Conservation (phyloP, 1,139 yeast genomes). For the Diutina sp. region DNA sequence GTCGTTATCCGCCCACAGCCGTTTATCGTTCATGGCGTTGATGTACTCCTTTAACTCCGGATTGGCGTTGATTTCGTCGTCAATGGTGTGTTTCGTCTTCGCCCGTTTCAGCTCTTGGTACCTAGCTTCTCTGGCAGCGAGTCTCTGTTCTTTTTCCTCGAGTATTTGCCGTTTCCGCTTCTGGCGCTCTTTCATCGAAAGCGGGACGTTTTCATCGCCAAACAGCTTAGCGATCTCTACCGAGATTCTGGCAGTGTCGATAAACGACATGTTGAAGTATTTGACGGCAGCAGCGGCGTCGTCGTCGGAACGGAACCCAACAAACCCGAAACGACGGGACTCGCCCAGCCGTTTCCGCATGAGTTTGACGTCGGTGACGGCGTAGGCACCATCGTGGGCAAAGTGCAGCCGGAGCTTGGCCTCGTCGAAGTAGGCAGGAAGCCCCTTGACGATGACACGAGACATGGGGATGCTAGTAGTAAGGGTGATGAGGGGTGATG, state of each 20-base stretch:
- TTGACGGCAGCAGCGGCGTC: constrained; percentile 75
- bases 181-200: constrained; percentile 53
- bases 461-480: constrained; percentile 37
- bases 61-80: constrained; percentile 48
- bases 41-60: constrained; percentile 68
- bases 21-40: constrained; percentile 61
- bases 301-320: constrained; percentile 60
- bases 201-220: constrained; percentile 72
- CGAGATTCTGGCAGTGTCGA: constrained; percentile 69
- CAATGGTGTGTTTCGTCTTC: constrained; percentile 24
- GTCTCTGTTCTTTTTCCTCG: constrained; percentile 40
- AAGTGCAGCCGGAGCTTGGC: constrained; percentile 64
- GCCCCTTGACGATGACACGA: constrained; percentile 87
- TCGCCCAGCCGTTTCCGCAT: constrained; percentile 74
- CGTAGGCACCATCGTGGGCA: constrained; percentile 32
- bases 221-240: constrained; percentile 79
- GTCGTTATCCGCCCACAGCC: constrained; percentile 71
- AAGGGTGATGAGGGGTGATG: not conserved
- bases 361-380: constrained; percentile 80
- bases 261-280: constrained; percentile 65
- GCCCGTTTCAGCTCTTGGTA: constrained; percentile 15
- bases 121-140: constrained; percentile 22
- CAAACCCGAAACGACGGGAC: constrained; percentile 85
- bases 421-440: constrained; percentile 74
- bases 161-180: constrained; percentile 42